phyloP scores from a whole-genome alignment of 2,329 filamentous ascomycete genomes.

The Penicillium sp. region DNA sequence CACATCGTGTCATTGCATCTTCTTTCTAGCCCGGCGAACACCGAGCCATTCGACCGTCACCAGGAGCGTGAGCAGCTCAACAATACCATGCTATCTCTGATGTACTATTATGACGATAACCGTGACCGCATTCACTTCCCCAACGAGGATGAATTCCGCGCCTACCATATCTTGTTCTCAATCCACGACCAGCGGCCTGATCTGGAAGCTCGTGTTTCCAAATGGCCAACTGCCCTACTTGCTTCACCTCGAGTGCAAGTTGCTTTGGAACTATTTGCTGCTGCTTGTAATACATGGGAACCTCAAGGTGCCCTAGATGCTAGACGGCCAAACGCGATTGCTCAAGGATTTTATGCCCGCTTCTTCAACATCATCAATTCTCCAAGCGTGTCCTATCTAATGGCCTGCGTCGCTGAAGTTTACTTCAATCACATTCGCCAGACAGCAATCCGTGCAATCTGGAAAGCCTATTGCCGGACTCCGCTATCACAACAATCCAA shows the following conservation, averaged over 20 bases:
- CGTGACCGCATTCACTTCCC: slow-evolving; percentile 50
- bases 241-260: slow-evolving; percentile 54
- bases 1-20: slow-evolving; percentile 63
- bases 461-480: slow-evolving; percentile 52
- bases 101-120: slow-evolving; percentile 61
- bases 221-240: slow-evolving; percentile 52
- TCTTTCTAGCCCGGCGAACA: slow-evolving; percentile 52
- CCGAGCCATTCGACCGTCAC: slow-evolving; percentile 55
- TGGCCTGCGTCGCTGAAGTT: slow-evolving; percentile 64
- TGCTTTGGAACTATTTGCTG: slow-evolving; percentile 57
- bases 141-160: slow-evolving; percentile 64
- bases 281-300: slow-evolving; percentile 55
- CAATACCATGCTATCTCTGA: slow-evolving; percentile 60
- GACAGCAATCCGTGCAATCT: slow-evolving; percentile 55
- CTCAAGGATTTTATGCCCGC: slow-evolving; percentile 57
- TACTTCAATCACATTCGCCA: slow-evolving; percentile 61
- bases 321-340: slow-evolving; percentile 51
- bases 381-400: slow-evolving; percentile 57
- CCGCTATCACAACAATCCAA: slow-evolving; percentile 49
- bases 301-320: slow-evolving; percentile 53
- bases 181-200: slow-evolving; percentile 54
- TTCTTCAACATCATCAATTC: slow-evolving; percentile 61
- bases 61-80: slow-evolving; percentile 66
- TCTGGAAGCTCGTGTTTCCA: slow-evolving; percentile 58
- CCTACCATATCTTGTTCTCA: slow-evolving; percentile 60